These are phyloP conservation scores for Xylaria intraflava DNA, from an alignment of 495 filamentous ascomycete species.

Conservation along the genomic window DNA sequence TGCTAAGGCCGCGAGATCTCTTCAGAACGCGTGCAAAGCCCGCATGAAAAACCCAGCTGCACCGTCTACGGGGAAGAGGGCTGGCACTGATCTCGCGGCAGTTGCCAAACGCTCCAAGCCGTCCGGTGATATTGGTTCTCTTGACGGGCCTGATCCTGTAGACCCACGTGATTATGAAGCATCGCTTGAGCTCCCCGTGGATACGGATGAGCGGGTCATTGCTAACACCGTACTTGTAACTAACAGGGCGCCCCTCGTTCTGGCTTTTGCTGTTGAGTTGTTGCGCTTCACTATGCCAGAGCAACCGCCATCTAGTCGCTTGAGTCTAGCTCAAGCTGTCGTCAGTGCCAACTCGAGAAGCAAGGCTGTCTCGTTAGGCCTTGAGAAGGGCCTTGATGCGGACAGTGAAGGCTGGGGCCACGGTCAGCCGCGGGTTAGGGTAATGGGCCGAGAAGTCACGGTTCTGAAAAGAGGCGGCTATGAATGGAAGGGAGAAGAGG, in stretches of 20 bases:
- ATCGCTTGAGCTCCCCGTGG: slow-evolving; percentile 56
- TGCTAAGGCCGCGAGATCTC: slow-evolving; percentile 61
- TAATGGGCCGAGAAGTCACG: slow-evolving; percentile 65
- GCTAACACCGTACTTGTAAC: slow-evolving; percentile 54
- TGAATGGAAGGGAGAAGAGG: slow-evolving; percentile 49
- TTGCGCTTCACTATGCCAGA: slow-evolving; percentile 74
- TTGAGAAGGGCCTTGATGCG: slow-evolving; percentile 58
- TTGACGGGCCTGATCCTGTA: slow-evolving; percentile 31
- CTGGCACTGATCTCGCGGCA: slow-evolving; percentile 20
- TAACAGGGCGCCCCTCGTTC: slow-evolving; percentile 72
- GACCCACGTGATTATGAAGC: slow-evolving; percentile 60
- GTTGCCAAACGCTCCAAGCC: slow-evolving; percentile 40
- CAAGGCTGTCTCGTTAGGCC: slow-evolving; percentile 66
- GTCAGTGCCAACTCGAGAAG: slow-evolving; percentile 69
- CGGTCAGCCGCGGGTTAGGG: slow-evolving; percentile 62
- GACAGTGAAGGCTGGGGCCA: slow-evolving; percentile 68
- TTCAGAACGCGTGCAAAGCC: slow-evolving; percentile 63
- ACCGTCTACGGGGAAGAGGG: slow-evolving; percentile 31
- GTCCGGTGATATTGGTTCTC: slow-evolving; percentile 21
- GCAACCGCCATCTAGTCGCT: slow-evolving; percentile 71
- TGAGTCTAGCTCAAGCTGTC: slow-evolving; percentile 73
- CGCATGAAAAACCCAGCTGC: slow-evolving; percentile 36
- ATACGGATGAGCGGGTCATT: slow-evolving; percentile 53
- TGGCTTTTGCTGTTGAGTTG: slow-evolving; percentile 71
- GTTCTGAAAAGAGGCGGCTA: slow-evolving; percentile 75